A percentile compares a stretch with the other conserved stretches of the same genome.
phyloP scores from a whole-genome alignment of 768 basidiomycete genomes.

The Gloeopeniophorella convolvens region DNA sequence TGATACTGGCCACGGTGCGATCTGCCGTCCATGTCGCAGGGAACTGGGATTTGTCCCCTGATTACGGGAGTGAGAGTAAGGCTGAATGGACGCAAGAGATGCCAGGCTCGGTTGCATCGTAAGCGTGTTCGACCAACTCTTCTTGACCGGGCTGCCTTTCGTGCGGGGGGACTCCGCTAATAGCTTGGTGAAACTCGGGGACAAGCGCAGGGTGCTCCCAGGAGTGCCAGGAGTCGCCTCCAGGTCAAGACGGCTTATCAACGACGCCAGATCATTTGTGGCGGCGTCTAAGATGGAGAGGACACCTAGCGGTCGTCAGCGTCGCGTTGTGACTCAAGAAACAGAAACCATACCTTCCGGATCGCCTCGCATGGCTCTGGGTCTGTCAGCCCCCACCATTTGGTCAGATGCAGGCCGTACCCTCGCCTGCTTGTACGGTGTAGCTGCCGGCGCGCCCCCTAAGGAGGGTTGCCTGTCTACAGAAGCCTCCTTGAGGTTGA shows the following conservation, averaged over 20 bases:
- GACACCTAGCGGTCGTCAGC: constrained; percentile 37
- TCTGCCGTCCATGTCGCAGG: constrained; percentile 42
- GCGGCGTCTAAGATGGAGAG: constrained; percentile 71
- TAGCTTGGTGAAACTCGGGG: constrained; percentile 23
- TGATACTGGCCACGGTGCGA: constrained; percentile 54
- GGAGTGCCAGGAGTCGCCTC: constrained; percentile 65
- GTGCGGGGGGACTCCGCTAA: constrained; percentile 15
- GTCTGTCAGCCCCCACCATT: constrained; percentile 41
- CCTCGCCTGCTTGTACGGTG: constrained; percentile 38
- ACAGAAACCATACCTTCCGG: constrained; percentile 46
- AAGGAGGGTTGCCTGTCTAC: constrained; percentile 40
- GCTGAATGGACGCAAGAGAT: constrained; percentile 43
- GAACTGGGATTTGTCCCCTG: constrained; percentile 12
- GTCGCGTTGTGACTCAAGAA: no score
- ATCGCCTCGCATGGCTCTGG: constrained; percentile 43
- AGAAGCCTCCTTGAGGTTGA: constrained; percentile 49
- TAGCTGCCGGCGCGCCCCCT: constrained; percentile 20
- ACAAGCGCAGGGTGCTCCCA: constrained; percentile 28
- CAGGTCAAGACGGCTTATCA: constrained; percentile 77
- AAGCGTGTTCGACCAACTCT: constrained; percentile 26
- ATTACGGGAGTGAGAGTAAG: constrained; percentile 37
- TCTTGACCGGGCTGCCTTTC: constrained; percentile 32
- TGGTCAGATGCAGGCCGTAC: constrained; percentile 62
- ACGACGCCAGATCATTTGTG: constrained; percentile 69
- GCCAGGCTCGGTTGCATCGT: constrained; percentile 32